Evolutionary conservation across 2,329 filamentous ascomycete genomes (phyloP).

Genomic region (Xylaria sp.): DNA sequence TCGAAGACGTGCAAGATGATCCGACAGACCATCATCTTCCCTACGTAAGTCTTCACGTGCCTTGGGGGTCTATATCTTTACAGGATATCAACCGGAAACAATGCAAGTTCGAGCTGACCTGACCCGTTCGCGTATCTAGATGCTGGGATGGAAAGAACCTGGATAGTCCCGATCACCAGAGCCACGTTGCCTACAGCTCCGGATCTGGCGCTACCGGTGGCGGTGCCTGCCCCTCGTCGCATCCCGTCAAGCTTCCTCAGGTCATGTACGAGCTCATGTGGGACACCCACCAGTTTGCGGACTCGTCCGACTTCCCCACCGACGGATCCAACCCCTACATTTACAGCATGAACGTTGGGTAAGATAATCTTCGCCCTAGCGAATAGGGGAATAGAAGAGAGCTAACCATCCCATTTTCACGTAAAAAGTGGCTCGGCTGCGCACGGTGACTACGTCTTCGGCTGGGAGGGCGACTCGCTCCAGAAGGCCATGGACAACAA

Average conservation of each 20-base stretch:
- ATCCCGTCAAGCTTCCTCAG: constrained; percentile 54
- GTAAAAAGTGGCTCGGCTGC: constrained; percentile 52
- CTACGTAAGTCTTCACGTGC: constrained; percentile 40
- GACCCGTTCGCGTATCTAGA: constrained; percentile 38
- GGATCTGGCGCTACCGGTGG: constrained; percentile 52
- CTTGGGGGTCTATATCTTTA: background rate
- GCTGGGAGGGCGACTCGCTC: constrained; percentile 55
- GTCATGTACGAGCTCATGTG: constrained; percentile 57
- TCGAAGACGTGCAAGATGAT: constrained; percentile 56
- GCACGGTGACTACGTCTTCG: constrained; percentile 59
- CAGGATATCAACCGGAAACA: too few relatives aligned
- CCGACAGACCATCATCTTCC: constrained; percentile 59
- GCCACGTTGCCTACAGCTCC: constrained; percentile 53
- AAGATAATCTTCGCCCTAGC: constrained; percentile 19
- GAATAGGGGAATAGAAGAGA: background rate
- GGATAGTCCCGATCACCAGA: constrained; percentile 54
- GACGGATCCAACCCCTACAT: constrained; percentile 50
- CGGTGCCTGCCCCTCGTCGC: constrained; percentile 52
- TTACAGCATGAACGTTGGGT: constrained; percentile 52
- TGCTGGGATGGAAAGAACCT: constrained; percentile 58
- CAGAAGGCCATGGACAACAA: constrained; percentile 55
- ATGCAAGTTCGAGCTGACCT: background rate
- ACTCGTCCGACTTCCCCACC: constrained; percentile 50
- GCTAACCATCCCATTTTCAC: background rate
- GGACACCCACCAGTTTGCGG: constrained; percentile 49